Conservation (phyloP, 176 grass and related monocot genomes). For the Themeda triandra region DNA sequence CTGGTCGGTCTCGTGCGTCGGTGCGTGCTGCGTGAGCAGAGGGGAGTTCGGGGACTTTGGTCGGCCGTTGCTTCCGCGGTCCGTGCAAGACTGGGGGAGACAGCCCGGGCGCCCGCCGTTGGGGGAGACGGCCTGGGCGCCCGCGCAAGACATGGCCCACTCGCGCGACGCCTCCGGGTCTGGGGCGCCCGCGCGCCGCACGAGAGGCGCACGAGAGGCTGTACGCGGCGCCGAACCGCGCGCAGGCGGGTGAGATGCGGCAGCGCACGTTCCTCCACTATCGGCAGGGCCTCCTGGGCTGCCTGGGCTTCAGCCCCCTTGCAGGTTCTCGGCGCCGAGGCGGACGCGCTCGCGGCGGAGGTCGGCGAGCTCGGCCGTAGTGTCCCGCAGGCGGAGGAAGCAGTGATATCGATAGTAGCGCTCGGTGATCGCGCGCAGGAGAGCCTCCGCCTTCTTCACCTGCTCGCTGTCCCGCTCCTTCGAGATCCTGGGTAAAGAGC, state of each 20-base stretch:
- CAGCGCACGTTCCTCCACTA: conserved; percentile 42
- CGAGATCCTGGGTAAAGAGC: conserved; percentile 12
- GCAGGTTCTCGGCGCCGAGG: conserved; percentile 50
- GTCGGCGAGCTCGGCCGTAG: conserved; percentile 41
- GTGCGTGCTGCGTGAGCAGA: too few relatives aligned
- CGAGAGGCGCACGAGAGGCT: conserved; percentile 68
- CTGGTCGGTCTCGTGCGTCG: too few relatives aligned
- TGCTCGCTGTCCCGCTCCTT: conserved; percentile 14
- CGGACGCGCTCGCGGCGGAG: conserved; percentile 56
- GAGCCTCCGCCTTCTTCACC: conserved; percentile 38
- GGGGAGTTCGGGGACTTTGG: too few relatives aligned
- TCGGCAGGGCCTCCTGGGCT: conserved; percentile 57
- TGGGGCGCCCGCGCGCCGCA: not conserved
- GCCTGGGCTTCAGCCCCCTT: not conserved
- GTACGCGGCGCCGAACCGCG: too few relatives aligned
- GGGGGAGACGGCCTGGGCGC: too few relatives aligned
- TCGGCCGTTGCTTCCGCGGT: too few relatives aligned
- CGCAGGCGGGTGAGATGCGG: too few relatives aligned
- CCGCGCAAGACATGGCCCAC: too few relatives aligned
- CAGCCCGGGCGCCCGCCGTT: too few relatives aligned
- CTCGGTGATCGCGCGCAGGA: conserved; percentile 51
- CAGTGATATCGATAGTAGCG: conserved; percentile 67
- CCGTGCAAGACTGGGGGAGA: too few relatives aligned
- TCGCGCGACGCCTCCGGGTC: conserved; percentile 15
- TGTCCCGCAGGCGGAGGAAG: conserved; percentile 45